Evolutionary conservation across 1,284 basidiomycete genomes (phyloP).

Genomic region (Fomitiporia mediterranea): DNA sequence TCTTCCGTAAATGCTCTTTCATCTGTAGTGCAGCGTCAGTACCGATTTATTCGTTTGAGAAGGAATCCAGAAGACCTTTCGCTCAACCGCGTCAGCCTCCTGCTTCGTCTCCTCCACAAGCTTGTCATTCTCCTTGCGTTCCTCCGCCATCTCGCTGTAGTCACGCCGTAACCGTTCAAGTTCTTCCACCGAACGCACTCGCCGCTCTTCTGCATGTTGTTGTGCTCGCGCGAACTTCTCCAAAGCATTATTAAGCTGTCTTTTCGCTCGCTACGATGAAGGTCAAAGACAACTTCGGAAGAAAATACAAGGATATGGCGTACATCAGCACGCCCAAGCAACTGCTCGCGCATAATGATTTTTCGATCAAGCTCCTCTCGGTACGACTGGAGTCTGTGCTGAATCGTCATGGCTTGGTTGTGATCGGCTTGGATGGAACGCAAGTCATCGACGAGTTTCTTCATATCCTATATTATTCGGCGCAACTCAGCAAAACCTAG

Average conservation of each 20-base stretch:
- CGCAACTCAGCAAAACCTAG: not conserved
- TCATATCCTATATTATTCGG: slow-evolving; percentile 50
- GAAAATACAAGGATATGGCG: slow-evolving; percentile 16
- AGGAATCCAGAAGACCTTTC: slow-evolving; percentile 42
- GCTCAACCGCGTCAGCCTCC: slow-evolving; percentile 60
- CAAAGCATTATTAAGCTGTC: slow-evolving; percentile 21
- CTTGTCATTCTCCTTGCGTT: slow-evolving; percentile 70
- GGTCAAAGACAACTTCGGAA: slow-evolving; percentile 8
- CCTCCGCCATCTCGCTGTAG: slow-evolving; percentile 70
- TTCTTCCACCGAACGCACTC: slow-evolving; percentile 57
- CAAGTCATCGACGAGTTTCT: slow-evolving; percentile 63
- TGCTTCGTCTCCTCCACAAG: slow-evolving; percentile 68
- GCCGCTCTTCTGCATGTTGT: slow-evolving; percentile 71
- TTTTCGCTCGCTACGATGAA: slow-evolving; percentile 43
- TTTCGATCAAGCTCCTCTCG: slow-evolving; percentile 65
- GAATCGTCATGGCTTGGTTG: slow-evolving; percentile 51
- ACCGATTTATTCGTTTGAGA: no score
- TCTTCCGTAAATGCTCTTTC: slow-evolving; percentile 64
- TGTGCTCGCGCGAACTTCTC: slow-evolving; percentile 51
- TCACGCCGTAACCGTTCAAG: slow-evolving; percentile 70
- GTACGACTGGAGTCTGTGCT: slow-evolving; percentile 60
- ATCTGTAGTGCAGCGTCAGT: slow-evolving; percentile 42
- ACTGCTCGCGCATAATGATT: slow-evolving; percentile 65
- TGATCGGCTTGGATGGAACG: slow-evolving; percentile 69
- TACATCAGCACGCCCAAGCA: slow-evolving; percentile 64